Evolutionary conservation across 495 filamentous ascomycete genomes (phyloP), one percentile per base, ranked within the genome.

Genomic region (Aspergillus carlsbadensis): DNA sequence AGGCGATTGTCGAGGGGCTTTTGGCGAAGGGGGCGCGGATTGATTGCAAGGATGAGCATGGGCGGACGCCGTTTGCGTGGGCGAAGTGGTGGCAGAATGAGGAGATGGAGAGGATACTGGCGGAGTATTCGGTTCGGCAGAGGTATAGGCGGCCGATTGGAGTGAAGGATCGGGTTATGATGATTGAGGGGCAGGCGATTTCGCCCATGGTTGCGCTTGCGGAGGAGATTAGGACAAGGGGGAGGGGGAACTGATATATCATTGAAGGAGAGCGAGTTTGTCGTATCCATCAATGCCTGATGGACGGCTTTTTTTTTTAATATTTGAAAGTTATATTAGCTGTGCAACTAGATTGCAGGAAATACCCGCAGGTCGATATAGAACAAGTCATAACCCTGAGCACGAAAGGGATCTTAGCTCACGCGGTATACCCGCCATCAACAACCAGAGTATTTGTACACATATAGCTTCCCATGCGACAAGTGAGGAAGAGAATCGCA

Each of bases 381-480:
- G 37, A 6, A 17, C 17, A 17, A 6, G 3, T 41, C 14, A 17
- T n/a, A 3, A 8, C n/a, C 14, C 11, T 13, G 11, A 13, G 35
- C 37, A 17, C 6, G 37, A 41, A 17, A 17, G 14, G 6, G 14
- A 43, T 22, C 41, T n/a, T n/a, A 6, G 2, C 6, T 37, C n/a
- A 49, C 0, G 46, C 31, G 0, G 53, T 56, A 45, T 46, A 41
- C 13, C 53, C 53, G 5, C 53, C 53, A 49, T 56, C 53, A 2
- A 49, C 44, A n/a, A 56, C 44, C 35, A 49, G 34, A 36, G 21
- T 17, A 20, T 14, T 24, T 24, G 43, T 43, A 48, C 34, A 41
- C 53, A 56, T 56, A 42, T 49, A 56, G 18, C 43, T 56, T 1
- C 43, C 44, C 44, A 56, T 56, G 14, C 33, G 42, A 20, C 43